These are phyloP conservation scores for Pleomassaria siparia DNA, from an alignment of 2,329 filamentous ascomycete genomes.

Conservation along the genomic window DNA sequence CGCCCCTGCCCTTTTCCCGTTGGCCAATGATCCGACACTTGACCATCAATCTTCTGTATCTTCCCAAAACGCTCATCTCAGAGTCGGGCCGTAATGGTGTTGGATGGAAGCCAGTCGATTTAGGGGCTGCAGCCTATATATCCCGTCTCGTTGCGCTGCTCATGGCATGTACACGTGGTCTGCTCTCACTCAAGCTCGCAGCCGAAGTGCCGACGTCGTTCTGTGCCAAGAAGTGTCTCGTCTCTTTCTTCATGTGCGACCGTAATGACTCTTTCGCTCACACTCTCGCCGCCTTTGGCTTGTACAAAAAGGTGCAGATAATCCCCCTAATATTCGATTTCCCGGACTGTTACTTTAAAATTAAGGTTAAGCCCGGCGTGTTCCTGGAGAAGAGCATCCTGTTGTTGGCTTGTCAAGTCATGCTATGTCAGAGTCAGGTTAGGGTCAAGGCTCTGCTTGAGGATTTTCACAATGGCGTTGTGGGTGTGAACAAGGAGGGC, in stretches of 20 bases:
- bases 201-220: conserved; percentile 10
- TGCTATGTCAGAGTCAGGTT: conserved; percentile 31
- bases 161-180: conserved; percentile 8
- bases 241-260: conserved; percentile 28
- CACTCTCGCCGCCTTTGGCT: conserved; percentile 10
- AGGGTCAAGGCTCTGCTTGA: conserved; percentile 22
- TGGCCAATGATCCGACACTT: conserved; percentile 27
- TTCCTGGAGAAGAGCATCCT: conserved; percentile 23
- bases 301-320: not conserved
- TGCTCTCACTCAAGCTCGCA: conserved; percentile 12
- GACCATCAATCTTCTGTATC: conserved; percentile 31
- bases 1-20: conserved; percentile 24
- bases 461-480: conserved; percentile 17
- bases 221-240: conserved; percentile 21
- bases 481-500: conserved; percentile 4
- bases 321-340: conserved; percentile 29
- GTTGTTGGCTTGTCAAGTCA: conserved; percentile 30
- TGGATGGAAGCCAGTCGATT: conserved; percentile 19
- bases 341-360: conserved; percentile 30
- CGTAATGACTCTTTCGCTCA: conserved; percentile 17
- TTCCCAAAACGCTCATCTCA: conserved; percentile 10
- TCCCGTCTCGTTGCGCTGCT: conserved; percentile 16
- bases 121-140: conserved; percentile 23
- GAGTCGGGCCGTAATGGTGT: not conserved
- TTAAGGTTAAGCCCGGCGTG: conserved; percentile 11